Conservation (phyloP, 495 filamentous ascomycete genomes). For the Beverwykella pulmonaria region DNA sequence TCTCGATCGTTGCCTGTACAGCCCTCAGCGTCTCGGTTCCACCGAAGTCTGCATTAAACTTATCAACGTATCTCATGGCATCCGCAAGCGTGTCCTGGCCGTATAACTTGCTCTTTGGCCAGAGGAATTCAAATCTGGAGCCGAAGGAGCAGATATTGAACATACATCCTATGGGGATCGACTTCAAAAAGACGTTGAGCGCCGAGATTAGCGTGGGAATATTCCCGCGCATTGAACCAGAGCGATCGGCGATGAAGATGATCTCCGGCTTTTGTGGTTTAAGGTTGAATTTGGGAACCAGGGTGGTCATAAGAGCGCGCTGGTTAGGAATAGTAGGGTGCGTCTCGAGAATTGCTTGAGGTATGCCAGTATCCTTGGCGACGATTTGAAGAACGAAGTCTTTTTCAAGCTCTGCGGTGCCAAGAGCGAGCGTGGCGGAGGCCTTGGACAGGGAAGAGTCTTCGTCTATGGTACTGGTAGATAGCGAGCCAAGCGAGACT, state of each 20-base stretch:
- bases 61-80: conserved; percentile 54
- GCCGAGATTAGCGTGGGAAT: conserved; percentile 61
- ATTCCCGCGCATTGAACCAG: conserved; percentile 63
- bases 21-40: conserved; percentile 66
- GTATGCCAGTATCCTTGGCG: conserved; percentile 56
- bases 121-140: conserved; percentile 56
- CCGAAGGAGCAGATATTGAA: conserved; percentile 81
- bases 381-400: conserved; percentile 61
- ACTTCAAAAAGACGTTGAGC: conserved; percentile 68
- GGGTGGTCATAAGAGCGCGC: conserved; percentile 64
- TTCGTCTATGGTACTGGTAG: conserved; percentile 45
- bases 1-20: conserved; percentile 55
- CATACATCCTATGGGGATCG: conserved; percentile 63
- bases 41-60: conserved; percentile 57
- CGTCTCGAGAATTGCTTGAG: conserved; percentile 64
- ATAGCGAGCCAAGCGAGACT: conserved; percentile 62
- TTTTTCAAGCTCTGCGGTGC: conserved; percentile 50
- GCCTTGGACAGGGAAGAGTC: conserved; percentile 57
- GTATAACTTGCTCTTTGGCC: conserved; percentile 59
- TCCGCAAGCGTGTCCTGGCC: conserved; percentile 52
- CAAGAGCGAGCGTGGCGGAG: conserved; percentile 61
- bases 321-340: conserved; percentile 63
- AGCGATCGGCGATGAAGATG: conserved; percentile 71
- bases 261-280: conserved; percentile 60
- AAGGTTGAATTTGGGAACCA: conserved; percentile 67